phyloP scores from a whole-genome alignment of 441 rosid species.

The Melastoma candidum region DNA sequence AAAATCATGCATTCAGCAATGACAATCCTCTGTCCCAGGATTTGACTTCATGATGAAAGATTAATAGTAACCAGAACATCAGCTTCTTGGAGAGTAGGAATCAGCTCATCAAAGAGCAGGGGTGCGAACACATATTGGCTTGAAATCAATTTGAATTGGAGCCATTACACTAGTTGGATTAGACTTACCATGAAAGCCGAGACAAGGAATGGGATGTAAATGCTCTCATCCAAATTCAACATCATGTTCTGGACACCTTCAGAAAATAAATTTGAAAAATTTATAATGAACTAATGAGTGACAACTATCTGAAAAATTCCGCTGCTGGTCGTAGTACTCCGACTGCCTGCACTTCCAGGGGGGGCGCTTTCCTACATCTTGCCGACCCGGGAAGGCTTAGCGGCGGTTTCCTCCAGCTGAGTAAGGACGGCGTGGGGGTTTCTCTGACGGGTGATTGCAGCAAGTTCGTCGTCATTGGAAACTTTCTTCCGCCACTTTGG shows the following conservation, averaged over 20 bases:
- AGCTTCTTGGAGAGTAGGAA: no score
- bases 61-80: no score
- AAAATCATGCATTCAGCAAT: slow-evolving; percentile 1
- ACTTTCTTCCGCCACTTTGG: no score
- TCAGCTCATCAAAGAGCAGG: slow-evolving; percentile 1
- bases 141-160: neutral
- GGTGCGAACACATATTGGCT: slow-evolving; percentile 4
- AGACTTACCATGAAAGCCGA: slow-evolving; percentile 64
- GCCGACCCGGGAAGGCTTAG: no score
- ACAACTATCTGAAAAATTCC: neutral
- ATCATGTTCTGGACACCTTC: slow-evolving; percentile 83
- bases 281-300: neutral
- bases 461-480: no score
- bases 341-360: slow-evolving; percentile 50
- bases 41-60: neutral
- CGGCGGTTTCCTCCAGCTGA: slow-evolving; percentile 2
- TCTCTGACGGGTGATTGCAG: no score
- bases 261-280: neutral
- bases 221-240: slow-evolving; percentile 63
- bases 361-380: slow-evolving; percentile 13
- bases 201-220: slow-evolving; percentile 72
- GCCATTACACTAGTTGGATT: slow-evolving; percentile 11
- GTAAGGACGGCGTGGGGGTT: neutral
- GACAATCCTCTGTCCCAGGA: neutral
- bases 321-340: slow-evolving; percentile 33